Evolutionary conservation across 176 grass and related monocot genomes (phyloP).

Genomic region (Puya raimondii): DNA sequence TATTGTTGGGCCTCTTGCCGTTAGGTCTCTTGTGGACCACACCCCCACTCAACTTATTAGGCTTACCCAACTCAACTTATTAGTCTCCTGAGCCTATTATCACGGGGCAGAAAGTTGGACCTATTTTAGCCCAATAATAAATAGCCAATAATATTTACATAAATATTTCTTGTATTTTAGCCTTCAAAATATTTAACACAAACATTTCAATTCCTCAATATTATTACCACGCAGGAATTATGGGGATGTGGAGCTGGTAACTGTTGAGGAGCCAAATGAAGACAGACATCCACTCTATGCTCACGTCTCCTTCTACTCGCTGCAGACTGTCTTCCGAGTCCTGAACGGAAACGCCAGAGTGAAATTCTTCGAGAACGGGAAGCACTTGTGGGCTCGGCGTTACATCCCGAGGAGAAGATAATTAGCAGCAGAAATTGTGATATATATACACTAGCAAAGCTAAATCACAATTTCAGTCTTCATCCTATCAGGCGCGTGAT

Average conservation of each 20-base stretch:
- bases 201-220: neutral
- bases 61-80: too few relatives aligned
- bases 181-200: neutral
- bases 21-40: too few relatives aligned
- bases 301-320: constrained; percentile 40
- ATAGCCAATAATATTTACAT: too few relatives aligned
- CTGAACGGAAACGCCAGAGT: constrained; percentile 29
- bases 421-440: neutral
- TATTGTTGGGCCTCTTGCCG: too few relatives aligned
- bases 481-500: too few relatives aligned
- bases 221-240: constrained; percentile 13
- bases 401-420: constrained; percentile 51
- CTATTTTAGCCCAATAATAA: too few relatives aligned
- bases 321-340: constrained; percentile 23
- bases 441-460: neutral
- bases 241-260: constrained; percentile 36
- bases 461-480: too few relatives aligned
- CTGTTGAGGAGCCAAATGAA: constrained; percentile 29
- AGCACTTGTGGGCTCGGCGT: constrained; percentile 53
- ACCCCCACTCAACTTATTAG: too few relatives aligned
- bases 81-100: too few relatives aligned
- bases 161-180: neutral
- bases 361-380: constrained; percentile 43
- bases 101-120: too few relatives aligned
- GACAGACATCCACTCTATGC: constrained; percentile 37